A percentile compares a stretch with the other conserved stretches of the same genome.
phyloP scores from a whole-genome alignment of 2,329 filamentous ascomycete species.

The Cyphellophora europaea region DNA sequence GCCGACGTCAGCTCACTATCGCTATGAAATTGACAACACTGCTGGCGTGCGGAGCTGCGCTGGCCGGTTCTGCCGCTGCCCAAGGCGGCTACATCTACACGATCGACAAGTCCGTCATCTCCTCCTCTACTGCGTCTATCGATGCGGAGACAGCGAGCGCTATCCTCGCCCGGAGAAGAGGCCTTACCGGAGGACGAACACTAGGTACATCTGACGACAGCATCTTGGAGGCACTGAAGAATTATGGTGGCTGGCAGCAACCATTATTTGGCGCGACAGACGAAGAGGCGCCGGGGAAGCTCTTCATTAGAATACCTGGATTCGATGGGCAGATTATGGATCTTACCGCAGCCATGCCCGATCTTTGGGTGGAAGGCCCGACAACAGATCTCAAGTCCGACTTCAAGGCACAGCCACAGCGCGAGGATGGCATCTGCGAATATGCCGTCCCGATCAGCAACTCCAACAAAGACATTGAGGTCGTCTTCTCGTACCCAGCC shows the following conservation, averaged over 20 bases:
- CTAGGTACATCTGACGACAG: conserved; percentile 33
- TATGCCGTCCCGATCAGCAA: conserved; percentile 14
- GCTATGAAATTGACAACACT: conserved; percentile 1
- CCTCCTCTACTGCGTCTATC: conserved; percentile 14
- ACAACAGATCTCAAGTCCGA: conserved; percentile 15
- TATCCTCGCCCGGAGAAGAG: conserved; percentile 38
- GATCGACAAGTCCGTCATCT: conserved; percentile 12
- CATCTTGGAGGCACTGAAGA: conserved; percentile 49
- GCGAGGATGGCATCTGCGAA: conserved; percentile 15
- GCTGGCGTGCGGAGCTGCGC: conserved; percentile 1
- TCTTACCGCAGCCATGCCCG: conserved; percentile 13
- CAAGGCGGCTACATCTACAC: conserved; percentile 19
- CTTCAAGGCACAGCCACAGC: conserved; percentile 12
- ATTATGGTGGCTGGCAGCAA: conserved; percentile 46
- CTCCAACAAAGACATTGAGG: conserved; percentile 13
- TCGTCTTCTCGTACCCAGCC: conserved; percentile 17
- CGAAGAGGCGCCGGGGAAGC: conserved; percentile 19
- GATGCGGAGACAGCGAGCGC: conserved; percentile 25
- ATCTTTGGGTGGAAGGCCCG: conserved; percentile 18
- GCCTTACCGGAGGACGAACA: conserved; percentile 38
- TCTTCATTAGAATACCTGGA: conserved; percentile 23
- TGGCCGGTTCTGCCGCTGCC: not conserved
- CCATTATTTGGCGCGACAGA: conserved; percentile 39
- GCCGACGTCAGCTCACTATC: too few relatives aligned
- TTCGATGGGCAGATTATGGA: conserved; percentile 14